Evolutionary conservation across 2,329 filamentous ascomycete genomes (phyloP).

Genomic region (Botryotinia globosa): DNA sequence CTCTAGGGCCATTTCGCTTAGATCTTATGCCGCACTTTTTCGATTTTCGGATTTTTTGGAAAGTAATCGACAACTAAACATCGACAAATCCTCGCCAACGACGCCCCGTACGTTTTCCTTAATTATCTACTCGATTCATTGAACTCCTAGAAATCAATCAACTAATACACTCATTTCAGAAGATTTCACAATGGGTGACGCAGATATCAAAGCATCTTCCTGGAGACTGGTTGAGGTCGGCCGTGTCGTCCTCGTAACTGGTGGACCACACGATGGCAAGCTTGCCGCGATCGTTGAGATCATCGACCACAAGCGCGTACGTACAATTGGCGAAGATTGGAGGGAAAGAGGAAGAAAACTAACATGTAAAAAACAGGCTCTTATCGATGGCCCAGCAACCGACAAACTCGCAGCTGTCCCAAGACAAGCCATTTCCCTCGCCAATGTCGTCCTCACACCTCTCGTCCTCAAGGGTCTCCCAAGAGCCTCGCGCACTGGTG

Average conservation of each 20-base stretch:
- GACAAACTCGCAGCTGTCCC: slow-evolving; percentile 76
- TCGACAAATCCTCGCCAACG: slow-evolving; percentile 35
- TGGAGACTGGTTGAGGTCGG: slow-evolving; percentile 96
- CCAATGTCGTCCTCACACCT: slow-evolving; percentile 82
- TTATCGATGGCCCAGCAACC: slow-evolving; percentile 90
- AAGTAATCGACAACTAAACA: slow-evolving; percentile 25
- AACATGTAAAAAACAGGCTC: slow-evolving; percentile 61
- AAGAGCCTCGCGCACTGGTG: slow-evolving; percentile 76
- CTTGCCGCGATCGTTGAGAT: slow-evolving; percentile 97
- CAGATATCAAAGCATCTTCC: slow-evolving; percentile 75
- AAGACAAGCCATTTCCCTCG: slow-evolving; percentile 81
- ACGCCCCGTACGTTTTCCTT: slow-evolving; percentile 36
- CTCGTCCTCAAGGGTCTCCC: slow-evolving; percentile 84
- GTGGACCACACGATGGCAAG: slow-evolving; percentile 75
- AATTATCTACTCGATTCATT: slow-evolving; percentile 21
- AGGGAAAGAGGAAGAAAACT: slow-evolving; percentile 27
- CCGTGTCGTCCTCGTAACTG: slow-evolving; percentile 89
- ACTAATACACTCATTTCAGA: slow-evolving; percentile 41
- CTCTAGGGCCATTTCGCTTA: slow-evolving; percentile 29
- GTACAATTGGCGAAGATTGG: slow-evolving; percentile 45
- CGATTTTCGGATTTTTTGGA: slow-evolving; percentile 21
- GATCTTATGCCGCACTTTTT: slow-evolving; percentile 25
- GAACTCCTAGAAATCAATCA: slow-evolving; percentile 9
- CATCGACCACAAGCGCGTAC: slow-evolving; percentile 99
- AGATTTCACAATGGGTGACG: slow-evolving; percentile 75